Percentiles rank a stretch among this genome's conserved stretches.
phyloP scores from a whole-genome alignment of 805 yeast genomes.

The Jamesozyma lodderae region DNA sequence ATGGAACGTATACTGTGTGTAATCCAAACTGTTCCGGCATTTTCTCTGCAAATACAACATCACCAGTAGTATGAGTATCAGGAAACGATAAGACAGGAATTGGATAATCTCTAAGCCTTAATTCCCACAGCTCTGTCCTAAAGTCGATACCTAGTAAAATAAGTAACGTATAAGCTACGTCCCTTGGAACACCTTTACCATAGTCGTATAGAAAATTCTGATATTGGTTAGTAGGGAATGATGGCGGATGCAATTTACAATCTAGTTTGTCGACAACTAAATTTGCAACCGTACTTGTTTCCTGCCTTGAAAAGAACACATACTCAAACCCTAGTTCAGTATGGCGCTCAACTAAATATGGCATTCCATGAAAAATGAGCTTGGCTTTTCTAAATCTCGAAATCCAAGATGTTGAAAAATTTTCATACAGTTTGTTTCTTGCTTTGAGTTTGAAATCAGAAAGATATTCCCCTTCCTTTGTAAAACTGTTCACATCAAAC shows the following conservation, averaged over 20 bases:
- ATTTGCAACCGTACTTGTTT: conserved; percentile 22
- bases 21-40: conserved; percentile 37
- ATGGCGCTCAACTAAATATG: conserved; percentile 14
- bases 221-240: conserved; percentile 23
- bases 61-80: conserved; percentile 34
- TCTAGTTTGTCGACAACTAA: conserved; percentile 18
- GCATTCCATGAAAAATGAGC: conserved; percentile 23
- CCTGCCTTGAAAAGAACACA: conserved; percentile 16
- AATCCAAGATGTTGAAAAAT: conserved; percentile 37
- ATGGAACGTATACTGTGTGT: conserved; percentile 46
- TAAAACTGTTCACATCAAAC: no score
- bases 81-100: conserved; percentile 47
- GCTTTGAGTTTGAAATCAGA: conserved; percentile 6
- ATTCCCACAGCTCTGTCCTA: conserved; percentile 35
- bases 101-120: conserved; percentile 47
- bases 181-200: conserved; percentile 47
- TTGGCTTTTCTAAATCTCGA: conserved; percentile 28
- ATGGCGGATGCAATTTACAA: conserved; percentile 24
- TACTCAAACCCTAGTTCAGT: conserved; percentile 15
- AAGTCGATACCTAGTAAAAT: conserved; percentile 42
- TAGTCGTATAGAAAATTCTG: conserved; percentile 31
- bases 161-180: conserved; percentile 44
- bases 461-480: not conserved
- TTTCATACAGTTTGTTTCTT: conserved; percentile 18
- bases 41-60: conserved; percentile 51